These are phyloP conservation scores for Entrophospora sp. DNA, from an alignment of 192 early-diverging fungal species.

Conservation along the genomic window DNA sequence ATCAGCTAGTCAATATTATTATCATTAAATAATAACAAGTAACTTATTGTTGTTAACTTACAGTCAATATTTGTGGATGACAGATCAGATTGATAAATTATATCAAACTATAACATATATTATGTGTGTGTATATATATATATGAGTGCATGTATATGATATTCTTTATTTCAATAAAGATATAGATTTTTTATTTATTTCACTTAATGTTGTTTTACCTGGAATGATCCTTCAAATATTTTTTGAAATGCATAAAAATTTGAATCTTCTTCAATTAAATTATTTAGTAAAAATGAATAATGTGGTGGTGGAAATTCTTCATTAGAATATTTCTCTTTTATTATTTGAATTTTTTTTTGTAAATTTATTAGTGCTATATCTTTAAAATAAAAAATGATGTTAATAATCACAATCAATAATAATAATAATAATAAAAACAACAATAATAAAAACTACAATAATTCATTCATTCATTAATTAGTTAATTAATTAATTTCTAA, in stretches of 20 bases:
- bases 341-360: background rate
- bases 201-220: slow-evolving; percentile 39
- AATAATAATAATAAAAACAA: too few species aligned
- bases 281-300: background rate
- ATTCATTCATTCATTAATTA: too few species aligned
- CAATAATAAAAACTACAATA: too few species aligned
- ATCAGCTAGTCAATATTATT: too few species aligned
- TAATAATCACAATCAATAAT: too few species aligned
- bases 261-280: slow-evolving; percentile 21
- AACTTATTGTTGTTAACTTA: slow-evolving; percentile 8
- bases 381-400: too few species aligned
- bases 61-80: slow-evolving; percentile 16
- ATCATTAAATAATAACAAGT: background rate
- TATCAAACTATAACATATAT: slow-evolving; percentile 45
- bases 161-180: too few species aligned
- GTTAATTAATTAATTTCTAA: too few species aligned
- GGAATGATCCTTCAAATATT: slow-evolving; percentile 49
- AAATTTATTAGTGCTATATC: too few species aligned
- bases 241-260: slow-evolving; percentile 59
- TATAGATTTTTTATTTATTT: background rate
- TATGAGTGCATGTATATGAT: too few species aligned
- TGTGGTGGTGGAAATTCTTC: background rate
- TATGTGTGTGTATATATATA: too few species aligned
- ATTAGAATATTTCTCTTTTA: background rate
- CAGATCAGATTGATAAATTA: slow-evolving; percentile 38